Evolutionary conservation across 1,284 basidiomycete species (phyloP), one percentile per base, ranked within the genome.

Genomic region (Erythrobasidium hasegawianum): DNA sequence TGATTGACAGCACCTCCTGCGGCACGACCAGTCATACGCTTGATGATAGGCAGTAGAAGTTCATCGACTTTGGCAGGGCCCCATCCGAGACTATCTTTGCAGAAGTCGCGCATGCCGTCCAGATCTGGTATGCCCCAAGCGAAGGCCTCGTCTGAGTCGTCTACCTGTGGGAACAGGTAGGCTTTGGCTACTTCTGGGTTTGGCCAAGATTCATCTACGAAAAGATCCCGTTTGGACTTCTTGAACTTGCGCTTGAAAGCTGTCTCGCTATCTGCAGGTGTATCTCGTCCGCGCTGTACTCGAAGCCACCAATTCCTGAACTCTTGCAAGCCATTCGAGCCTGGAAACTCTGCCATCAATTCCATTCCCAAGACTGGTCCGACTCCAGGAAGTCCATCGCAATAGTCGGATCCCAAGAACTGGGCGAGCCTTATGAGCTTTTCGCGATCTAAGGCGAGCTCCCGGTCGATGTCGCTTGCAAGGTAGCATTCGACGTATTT

Each of bases 301-400:
- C 85, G 89, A 62, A 80, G 76, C 96, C 96, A 99, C 96, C 96
- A 99, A 45, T 88, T 84, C 74, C 85, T 89, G 80, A 98, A 99
- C 67, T 86, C 84, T 64, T 86, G 81, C 68, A 98, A 79, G 0
- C 92, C 90, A 71, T 88, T 84, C 47, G 86, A 81, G 1, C 90
- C 91, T 1, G 89, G 86, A 75, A 97, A 97, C 77, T 96, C 92
- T 69, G 85, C 87, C 74, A 97, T 78, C 26, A 97, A 80, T 76
- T 99, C 96, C 86, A 97, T 94, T 0, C 93, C 96, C 8, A 94
- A 86, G 0, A 98, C 96, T 0, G 94, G 95, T 0, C 96, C 96
- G 1, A 97, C 86, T 1, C 95, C 94, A 0, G 87, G 82, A n/a
- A 98, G 78, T 4, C 96, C 96, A n/a, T 96, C 88, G 1, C 90